phyloP scores from a whole-genome alignment of 2,329 filamentous ascomycete genomes.

The Pseudogymnoascus sp. region DNA sequence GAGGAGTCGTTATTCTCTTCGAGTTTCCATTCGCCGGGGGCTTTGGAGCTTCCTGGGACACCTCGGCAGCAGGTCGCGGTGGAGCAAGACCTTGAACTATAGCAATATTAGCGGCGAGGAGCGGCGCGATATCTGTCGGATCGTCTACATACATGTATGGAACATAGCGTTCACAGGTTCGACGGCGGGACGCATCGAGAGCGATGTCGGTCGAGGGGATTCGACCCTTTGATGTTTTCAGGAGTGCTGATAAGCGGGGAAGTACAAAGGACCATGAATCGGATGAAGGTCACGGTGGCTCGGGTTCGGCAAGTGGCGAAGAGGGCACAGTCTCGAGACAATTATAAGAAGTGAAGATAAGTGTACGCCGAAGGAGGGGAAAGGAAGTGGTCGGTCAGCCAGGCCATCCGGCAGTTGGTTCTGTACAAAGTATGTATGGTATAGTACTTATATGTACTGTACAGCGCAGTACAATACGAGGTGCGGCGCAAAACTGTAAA shows the following conservation, averaged over 20 bases:
- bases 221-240: background rate
- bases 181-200: constrained; percentile 23
- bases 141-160: constrained; percentile 26
- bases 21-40: constrained; percentile 31
- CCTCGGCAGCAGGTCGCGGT: constrained; percentile 21
- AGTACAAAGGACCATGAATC: background rate
- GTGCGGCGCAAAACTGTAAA: background rate
- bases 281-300: background rate
- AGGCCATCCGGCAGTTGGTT: background rate
- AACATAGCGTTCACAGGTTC: constrained; percentile 21
- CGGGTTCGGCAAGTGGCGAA: background rate
- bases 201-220: constrained; percentile 8
- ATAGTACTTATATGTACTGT: background rate
- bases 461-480: background rate
- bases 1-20: constrained; percentile 48
- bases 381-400: background rate
- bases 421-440: background rate
- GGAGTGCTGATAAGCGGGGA: background rate
- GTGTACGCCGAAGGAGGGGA: background rate
- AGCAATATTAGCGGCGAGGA: background rate
- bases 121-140: background rate
- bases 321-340: background rate
- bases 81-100: constrained; percentile 28
- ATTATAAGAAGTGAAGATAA: background rate
- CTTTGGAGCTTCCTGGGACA: constrained; percentile 23